Evolutionary conservation across 306 rosid species (phyloP), one percentile per base, ranked within the genome.

Genomic region (Canavalia ensiformis): DNA sequence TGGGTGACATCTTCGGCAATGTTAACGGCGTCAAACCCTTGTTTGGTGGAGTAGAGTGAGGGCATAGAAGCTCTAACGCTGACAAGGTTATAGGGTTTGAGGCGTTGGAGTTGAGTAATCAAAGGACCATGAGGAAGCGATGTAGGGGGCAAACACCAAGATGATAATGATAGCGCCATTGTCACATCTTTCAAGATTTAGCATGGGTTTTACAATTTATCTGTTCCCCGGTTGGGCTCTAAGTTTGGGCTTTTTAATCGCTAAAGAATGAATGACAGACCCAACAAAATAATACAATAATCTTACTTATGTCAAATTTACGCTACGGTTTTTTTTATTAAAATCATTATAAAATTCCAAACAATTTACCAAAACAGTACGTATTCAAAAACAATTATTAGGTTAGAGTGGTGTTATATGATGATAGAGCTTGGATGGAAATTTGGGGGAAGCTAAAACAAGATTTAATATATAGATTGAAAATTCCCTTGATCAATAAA

Each of bases 1-100:
- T 95, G 94, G 65, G 99, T 91, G 51, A 93, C 99, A 70, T 95
- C 91, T 60, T 95, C 95, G 28, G 98, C 99, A 69, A 95, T 95
- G 87, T 95, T 95, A 59, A 91, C 97, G 13, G 97, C 42, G 77
- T 90, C 95, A 59, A 89, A 87, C 5, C 85, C 95, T 73, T 89
- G 86, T 56, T 90, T 79, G 79, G 74, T 33, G 83, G 91, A 75
- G 86, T 64, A 72, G 31, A 84, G 63, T 37, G 47, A 28, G 42
- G 71, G 72, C 47, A 88, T 56, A 55, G 85, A 30, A 56, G 88
- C 85, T 74, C 56, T 79, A 29, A 84, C 67, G 68, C 74, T 77
- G 45, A 0, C 76, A 68, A 54, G 54, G 13, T 63, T 1, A 9
- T 42, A 62, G 67, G 81, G 51, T 63, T 81, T 86, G 45, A 83